Evolutionary conservation across 495 filamentous ascomycete genomes (phyloP).

Genomic region (Penicillium antarcticum): DNA sequence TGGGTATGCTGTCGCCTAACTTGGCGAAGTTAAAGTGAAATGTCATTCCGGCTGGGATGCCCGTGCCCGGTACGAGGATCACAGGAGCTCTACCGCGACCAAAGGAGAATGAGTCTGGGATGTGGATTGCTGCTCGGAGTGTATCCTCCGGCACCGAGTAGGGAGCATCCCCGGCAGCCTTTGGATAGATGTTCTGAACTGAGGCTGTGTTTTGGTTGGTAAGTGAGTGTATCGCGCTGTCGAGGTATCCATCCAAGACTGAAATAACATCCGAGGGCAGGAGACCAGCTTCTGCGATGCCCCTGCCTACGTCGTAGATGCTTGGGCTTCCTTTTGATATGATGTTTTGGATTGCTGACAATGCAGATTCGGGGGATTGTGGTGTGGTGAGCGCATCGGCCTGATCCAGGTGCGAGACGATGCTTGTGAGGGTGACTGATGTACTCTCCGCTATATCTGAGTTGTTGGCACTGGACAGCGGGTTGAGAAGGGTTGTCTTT

Average conservation of each 20-base stretch:
- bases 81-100: slow-evolving; percentile 33
- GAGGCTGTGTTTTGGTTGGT: slow-evolving; percentile 8
- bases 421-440: neutral
- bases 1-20: slow-evolving; percentile 28
- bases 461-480: neutral
- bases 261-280: slow-evolving; percentile 9
- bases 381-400: neutral
- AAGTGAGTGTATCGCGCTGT: slow-evolving; percentile 13
- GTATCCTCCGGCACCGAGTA: slow-evolving; percentile 36
- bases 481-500: neutral
- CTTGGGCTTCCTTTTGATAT: neutral
- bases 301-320: slow-evolving; percentile 6
- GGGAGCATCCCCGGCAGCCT: slow-evolving; percentile 30
- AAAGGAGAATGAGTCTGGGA: slow-evolving; percentile 36
- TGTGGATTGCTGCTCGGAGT: slow-evolving; percentile 39
- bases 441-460: neutral
- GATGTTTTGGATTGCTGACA: neutral
- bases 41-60: slow-evolving; percentile 30
- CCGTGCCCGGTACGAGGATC: slow-evolving; percentile 47
- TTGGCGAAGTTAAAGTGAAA: slow-evolving; percentile 43
- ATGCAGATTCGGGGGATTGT: neutral
- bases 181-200: slow-evolving; percentile 20
- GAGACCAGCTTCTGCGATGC: slow-evolving; percentile 9
- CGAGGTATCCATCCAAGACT: slow-evolving; percentile 11
- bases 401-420: slow-evolving; percentile 6